These are phyloP conservation scores for Dictyostelium capitatum DNA, from an alignment of 78 protist genomes.

Conservation along the genomic window DNA sequence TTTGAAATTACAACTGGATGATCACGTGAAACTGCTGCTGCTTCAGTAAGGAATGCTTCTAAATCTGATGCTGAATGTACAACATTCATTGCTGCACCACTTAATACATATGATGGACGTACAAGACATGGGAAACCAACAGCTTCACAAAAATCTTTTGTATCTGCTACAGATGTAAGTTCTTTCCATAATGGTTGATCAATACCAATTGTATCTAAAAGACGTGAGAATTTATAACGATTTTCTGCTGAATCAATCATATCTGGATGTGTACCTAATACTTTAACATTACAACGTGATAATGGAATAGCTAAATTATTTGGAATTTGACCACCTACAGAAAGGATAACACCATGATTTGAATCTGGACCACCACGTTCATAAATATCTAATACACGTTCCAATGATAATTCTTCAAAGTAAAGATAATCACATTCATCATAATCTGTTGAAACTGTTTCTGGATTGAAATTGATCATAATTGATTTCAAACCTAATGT, in stretches of 20 bases:
- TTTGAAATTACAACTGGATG: slow-evolving; percentile 96
- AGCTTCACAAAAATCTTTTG: slow-evolving; percentile 89
- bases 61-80: slow-evolving; percentile 91
- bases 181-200: slow-evolving; percentile 97
- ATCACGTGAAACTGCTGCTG: slow-evolving; percentile 90
- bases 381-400: slow-evolving; percentile 89
- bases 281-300: slow-evolving; percentile 66
- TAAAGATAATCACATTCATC: slow-evolving; percentile 96
- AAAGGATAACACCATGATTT: slow-evolving; percentile 82
- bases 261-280: slow-evolving; percentile 96
- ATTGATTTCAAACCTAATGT: slow-evolving; percentile 89
- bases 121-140: slow-evolving; percentile 97
- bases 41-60: slow-evolving; percentile 87
- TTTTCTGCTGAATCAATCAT: slow-evolving; percentile 98
- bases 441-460: slow-evolving; percentile 98
- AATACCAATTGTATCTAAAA: slow-evolving; percentile 93
- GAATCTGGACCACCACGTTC: slow-evolving; percentile 79
- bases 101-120: slow-evolving; percentile 97
- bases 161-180: slow-evolving; percentile 85
- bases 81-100: slow-evolving; percentile 98
- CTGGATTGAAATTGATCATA: slow-evolving; percentile 99
- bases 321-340: slow-evolving; percentile 97
- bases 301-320: slow-evolving; percentile 95
- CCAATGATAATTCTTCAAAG: slow-evolving; percentile 96
- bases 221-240: slow-evolving; percentile 96